These are phyloP conservation scores for Lactarius sanguifluus DNA, from an alignment of 768 basidiomycete genomes.

Conservation along the genomic window DNA sequence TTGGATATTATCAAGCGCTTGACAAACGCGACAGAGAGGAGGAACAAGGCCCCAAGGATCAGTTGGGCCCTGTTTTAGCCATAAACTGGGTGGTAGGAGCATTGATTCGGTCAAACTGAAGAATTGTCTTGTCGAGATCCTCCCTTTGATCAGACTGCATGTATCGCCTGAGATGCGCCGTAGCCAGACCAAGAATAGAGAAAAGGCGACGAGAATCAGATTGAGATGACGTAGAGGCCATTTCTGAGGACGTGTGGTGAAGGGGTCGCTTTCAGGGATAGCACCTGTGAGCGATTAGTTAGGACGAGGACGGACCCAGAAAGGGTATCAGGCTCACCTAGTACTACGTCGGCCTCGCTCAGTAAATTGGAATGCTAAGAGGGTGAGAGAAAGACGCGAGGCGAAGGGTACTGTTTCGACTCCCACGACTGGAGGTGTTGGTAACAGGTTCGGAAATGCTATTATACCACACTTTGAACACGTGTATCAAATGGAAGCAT, in stretches of 20 bases:
- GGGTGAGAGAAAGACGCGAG: not conserved
- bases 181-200: not conserved
- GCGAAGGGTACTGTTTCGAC: not conserved
- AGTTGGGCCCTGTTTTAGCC: not conserved
- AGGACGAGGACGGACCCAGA: not conserved
- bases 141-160: not conserved
- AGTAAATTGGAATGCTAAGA: not conserved
- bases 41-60: not conserved
- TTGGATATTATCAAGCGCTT: not conserved
- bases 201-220: not conserved
- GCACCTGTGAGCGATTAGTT: not conserved
- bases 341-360: not conserved
- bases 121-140: not conserved
- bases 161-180: not conserved
- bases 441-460: not conserved
- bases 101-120: not conserved
- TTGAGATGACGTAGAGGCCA: too few relatives aligned
- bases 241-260: not conserved
- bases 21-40: not conserved
- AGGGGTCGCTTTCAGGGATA: not conserved
- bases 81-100: not conserved
- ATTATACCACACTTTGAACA: not conserved
- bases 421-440: not conserved
- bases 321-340: not conserved
- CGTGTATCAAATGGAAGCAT: not conserved